A percentile compares a stretch with the other conserved stretches of the same genome.
These are phyloP conservation scores for Cymbopogon flexuosus DNA, from an alignment of 202 grass and related monocot genomes.

Conservation along the genomic window DNA sequence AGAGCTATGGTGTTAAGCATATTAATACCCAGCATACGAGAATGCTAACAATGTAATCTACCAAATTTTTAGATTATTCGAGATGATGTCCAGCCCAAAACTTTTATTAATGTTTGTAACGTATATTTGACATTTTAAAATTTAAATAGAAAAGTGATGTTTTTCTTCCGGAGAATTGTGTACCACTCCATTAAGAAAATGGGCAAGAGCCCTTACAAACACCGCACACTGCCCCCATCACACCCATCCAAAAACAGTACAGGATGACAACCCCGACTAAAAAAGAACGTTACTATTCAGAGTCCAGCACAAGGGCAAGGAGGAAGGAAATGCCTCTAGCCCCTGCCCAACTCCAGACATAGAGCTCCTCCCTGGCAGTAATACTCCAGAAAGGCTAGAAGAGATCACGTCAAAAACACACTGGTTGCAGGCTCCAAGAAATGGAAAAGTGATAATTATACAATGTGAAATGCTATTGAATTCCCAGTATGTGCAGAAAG, in stretches of 20 bases:
- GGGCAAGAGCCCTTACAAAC: too few species aligned
- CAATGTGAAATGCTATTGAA: neutral
- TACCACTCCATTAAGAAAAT: too few species aligned
- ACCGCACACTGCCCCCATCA: too few species aligned
- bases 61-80: neutral
- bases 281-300: too few species aligned
- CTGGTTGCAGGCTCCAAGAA: neutral
- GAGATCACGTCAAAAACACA: neutral
- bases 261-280: too few species aligned
- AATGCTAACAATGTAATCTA: neutral
- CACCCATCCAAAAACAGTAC: too few species aligned
- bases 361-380: neutral
- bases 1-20: neutral
- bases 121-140: neutral
- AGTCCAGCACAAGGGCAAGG: too few species aligned
- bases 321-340: too few species aligned
- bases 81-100: neutral
- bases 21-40: neutral
- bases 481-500: neutral
- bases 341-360: neutral
- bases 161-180: too few species aligned
- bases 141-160: neutral
- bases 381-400: neutral
- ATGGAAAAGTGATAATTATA: too few species aligned
- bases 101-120: neutral